Evolutionary conservation across 345 rosid species (phyloP).

Genomic region (Orychophragmus violaceus): DNA sequence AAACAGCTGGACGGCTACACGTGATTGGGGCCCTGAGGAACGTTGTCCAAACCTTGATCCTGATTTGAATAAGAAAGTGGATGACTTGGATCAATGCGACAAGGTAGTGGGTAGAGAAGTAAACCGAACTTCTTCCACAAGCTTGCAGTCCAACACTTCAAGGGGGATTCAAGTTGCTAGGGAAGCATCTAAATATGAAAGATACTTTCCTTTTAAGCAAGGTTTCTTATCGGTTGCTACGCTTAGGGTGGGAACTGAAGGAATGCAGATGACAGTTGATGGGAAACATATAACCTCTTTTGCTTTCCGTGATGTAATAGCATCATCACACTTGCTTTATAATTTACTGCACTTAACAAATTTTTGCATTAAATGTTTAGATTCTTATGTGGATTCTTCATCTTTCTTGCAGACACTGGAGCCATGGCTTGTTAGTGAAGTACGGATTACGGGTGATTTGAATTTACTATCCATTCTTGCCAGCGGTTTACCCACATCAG

Average conservation of each 20-base stretch:
- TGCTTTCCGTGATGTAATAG: constrained; percentile 81
- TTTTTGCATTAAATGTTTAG: constrained; percentile 13
- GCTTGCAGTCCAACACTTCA: constrained; percentile 35
- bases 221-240: constrained; percentile 82
- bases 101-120: constrained; percentile 72
- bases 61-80: constrained; percentile 75
- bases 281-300: constrained; percentile 96
- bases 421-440: constrained; percentile 95
- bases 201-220: constrained; percentile 83
- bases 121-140: constrained; percentile 25
- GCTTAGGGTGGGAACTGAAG: constrained; percentile 82
- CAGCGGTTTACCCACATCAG: constrained; percentile 90
- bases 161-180: constrained; percentile 26
- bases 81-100: constrained; percentile 85
- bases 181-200: constrained; percentile 40
- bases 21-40: constrained; percentile 96
- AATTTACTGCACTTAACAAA: not conserved
- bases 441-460: constrained; percentile 74
- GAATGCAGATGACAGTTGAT: constrained; percentile 91
- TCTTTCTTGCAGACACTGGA: constrained; percentile 61
- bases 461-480: constrained; percentile 64
- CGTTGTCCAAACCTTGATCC: constrained; percentile 86
- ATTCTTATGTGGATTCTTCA: too few species aligned
- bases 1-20: constrained; percentile 90
- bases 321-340: constrained; percentile 21